Percentiles rank a stretch among this genome's conserved stretches.
Conservation (phyloP, 2,329 filamentous ascomycete genomes). For the Basipetospora chlamydospora region DNA sequence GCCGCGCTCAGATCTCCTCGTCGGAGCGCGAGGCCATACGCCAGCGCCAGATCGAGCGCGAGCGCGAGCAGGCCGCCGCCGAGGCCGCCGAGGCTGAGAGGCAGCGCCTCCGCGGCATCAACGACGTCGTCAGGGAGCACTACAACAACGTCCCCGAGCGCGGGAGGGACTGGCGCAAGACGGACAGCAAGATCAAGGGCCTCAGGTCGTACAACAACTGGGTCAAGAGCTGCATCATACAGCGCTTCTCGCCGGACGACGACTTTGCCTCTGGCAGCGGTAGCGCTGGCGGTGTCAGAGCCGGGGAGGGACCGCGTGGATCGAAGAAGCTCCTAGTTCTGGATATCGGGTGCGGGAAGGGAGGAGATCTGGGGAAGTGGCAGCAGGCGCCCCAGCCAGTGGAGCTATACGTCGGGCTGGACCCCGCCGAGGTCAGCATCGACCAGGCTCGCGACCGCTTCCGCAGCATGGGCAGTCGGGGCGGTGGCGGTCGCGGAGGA, state of each 20-base stretch:
- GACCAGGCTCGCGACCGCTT: conserved; percentile 81
- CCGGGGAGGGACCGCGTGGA: too few species aligned
- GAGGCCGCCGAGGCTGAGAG: conserved; percentile 22
- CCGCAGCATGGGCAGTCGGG: conserved; percentile 50
- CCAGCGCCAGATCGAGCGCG: conserved; percentile 44
- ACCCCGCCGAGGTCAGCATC: conserved; percentile 85
- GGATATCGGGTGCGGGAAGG: conserved; percentile 93
- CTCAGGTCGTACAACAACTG: conserved; percentile 95
- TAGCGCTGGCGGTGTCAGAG: too few species aligned
- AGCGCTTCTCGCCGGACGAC: conserved; percentile 82
- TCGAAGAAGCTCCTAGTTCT: conserved; percentile 64
- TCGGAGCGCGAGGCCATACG: conserved; percentile 54
- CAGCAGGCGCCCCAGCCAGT: conserved; percentile 82
- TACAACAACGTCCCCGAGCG: conserved; percentile 94
- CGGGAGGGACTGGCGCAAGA: conserved; percentile 86
- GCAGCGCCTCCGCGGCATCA: conserved; percentile 37
- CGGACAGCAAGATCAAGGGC: conserved; percentile 88
- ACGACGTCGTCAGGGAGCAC: conserved; percentile 81
- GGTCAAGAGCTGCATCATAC: conserved; percentile 95
- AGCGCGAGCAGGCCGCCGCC: conserved; percentile 24
- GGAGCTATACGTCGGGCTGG: conserved; percentile 85
- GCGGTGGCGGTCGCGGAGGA: conserved; percentile 38
- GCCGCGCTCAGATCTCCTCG: conserved; percentile 51
- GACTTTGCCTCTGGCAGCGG: conserved; percentile 45
- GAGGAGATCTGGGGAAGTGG: conserved; percentile 92